These are phyloP conservation scores for Aegle marmelos DNA, from an alignment of 345 rosid genomes.

Conservation along the genomic window DNA sequence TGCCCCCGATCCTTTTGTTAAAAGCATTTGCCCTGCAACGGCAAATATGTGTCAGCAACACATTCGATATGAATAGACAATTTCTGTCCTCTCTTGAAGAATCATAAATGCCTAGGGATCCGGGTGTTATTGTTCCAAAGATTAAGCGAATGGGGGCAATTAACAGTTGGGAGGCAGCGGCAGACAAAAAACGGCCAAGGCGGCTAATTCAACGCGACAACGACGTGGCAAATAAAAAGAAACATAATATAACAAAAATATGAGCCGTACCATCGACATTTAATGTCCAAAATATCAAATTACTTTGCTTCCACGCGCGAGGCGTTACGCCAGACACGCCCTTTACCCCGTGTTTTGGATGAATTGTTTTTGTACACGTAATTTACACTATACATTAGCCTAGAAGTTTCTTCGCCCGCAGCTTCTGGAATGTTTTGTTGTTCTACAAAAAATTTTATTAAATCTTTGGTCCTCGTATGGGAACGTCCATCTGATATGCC, in stretches of 20 bases:
- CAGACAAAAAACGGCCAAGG: slow-evolving; percentile 10
- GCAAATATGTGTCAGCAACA: too few relatives aligned
- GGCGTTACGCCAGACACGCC: background rate
- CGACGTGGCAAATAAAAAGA: background rate
- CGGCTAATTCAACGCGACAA: slow-evolving; percentile 15
- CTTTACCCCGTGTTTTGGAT: background rate
- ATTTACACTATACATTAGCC: background rate
- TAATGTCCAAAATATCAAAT: too few relatives aligned
- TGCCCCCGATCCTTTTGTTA: too few relatives aligned
- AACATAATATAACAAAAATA: too few relatives aligned
- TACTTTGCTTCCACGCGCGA: background rate
- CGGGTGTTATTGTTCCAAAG: background rate
- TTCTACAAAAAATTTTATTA: too few relatives aligned
- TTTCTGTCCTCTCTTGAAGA: too few relatives aligned
- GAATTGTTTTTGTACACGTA: background rate
- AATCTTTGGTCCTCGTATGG: too few relatives aligned
- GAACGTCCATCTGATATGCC: too few relatives aligned
- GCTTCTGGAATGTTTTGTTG: too few relatives aligned
- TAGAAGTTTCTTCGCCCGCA: background rate
- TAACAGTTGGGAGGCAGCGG: background rate
- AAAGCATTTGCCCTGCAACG: too few relatives aligned
- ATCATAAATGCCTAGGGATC: background rate
- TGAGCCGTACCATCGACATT: background rate
- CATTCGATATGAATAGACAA: too few relatives aligned
- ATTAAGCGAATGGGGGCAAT: background rate